Evolutionary conservation across 2,329 filamentous ascomycete species (phyloP), one percentile per base, ranked within the genome.

Genomic region (Phyllosticta citrichinensis): DNA sequence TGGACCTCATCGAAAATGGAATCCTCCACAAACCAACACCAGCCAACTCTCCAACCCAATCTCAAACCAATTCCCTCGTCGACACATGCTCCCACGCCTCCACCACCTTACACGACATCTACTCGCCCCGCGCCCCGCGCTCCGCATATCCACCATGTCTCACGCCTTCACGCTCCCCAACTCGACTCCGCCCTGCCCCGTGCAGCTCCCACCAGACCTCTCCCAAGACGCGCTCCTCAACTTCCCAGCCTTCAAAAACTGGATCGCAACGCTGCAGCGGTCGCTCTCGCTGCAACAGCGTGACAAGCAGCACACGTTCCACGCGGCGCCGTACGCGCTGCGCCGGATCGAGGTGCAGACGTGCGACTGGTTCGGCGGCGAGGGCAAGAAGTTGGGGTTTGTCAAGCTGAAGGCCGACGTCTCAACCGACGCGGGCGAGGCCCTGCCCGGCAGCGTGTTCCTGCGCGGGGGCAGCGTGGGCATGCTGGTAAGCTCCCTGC

Each of bases 401-500:
- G 66, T 85, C 56, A 85, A 85, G 65, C 65, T 84, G 27, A 78
- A 79, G 62, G 77, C 80, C 0, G 74, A 77, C 9, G 76, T 85
- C n/a, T 78, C 77, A 2, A 84, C 82, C 63, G 74, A 77, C 12
- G 55, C 73, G 10, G 79, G 77, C 5, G 78, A 82, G 63, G 77
- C 72, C 62, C 71, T 85, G 2, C 81, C 82, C 0, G 82, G 81
- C 1, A 78, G 79, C 55, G 78, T 84, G 2, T 84, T 85, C 64
- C 68, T 85, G 60, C 72, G 83, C 50, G 83, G 83, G 9, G 81
- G 81, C 2, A 83, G 80, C 70, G 81, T 85, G 1, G 82, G 75
- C 9, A 81, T 85, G 71, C 69, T 85, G 61, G 80, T 82, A 69
- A 66, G 33, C 14, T 40, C 8, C 22, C 22, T 22, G 22, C 22